Base-by-base conservation (phyloP, 148 eudicot species). In the Limonium bicolor region DNA sequence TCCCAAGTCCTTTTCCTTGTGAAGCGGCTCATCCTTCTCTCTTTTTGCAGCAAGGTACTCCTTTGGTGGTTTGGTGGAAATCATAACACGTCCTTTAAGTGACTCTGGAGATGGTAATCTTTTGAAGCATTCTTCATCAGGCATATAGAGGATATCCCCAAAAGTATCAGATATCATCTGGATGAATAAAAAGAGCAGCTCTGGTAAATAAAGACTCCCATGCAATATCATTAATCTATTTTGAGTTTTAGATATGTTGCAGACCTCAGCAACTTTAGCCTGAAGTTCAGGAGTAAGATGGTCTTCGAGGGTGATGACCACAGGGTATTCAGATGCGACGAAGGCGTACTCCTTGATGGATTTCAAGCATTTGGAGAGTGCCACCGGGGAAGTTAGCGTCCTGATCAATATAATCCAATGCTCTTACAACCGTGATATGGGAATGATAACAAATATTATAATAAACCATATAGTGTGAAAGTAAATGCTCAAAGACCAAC, bases 21-120 rank as follows among this genome's bases (percentile, higher is more conserved):
- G n/a, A n/a, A n/a, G n/a, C n/a, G n/a, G n/a, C n/a, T 67, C 50
- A 2, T 62, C 55, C 4, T 27, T 34, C 8, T 22, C 22, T 9
- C 27, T 61, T 48, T 59, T 58, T 17, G 30, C 53, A 35, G 64
- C 61, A 7, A 73, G 67, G 55, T 70, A 73, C 43, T 73, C 71
- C 51, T 77, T 81, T 14, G 92, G 81, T 6, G 80, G 78, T 56
- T 81, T 81, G n/a, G 92, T 81, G 7, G 92, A 77, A 30, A 77
- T 34, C 0, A 81, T 39, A 2, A 81, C 59, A 40, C 48, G 45
- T 50, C 55, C 43, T 61, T 73, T 80, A 59, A 80, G 39, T 12
- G 70, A 68, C 39, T 80, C 80, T 0, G 90, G 90, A 1, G 81
- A 77, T 23, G 80, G 92, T 36, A 81, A 74, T 24, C 55, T 71